Evolutionary conservation across 2,329 filamentous ascomycete species (phyloP).

Genomic region (Plectosphaerella cucumerina): DNA sequence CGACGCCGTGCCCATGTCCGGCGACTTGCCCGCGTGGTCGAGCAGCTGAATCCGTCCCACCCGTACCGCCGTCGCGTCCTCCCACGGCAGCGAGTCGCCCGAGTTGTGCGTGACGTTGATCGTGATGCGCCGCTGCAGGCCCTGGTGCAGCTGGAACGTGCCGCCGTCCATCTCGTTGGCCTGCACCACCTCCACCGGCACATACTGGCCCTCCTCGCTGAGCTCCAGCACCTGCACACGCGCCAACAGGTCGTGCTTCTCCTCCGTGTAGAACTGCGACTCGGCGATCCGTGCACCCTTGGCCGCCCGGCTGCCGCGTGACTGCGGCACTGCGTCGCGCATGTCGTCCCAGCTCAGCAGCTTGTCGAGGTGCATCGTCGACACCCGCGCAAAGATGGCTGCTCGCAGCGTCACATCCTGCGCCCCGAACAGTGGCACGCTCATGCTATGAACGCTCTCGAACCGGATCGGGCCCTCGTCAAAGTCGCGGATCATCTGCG

Average conservation of each 20-base stretch:
- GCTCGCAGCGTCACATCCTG: conserved; percentile 74
- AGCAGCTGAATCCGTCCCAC: conserved; percentile 80
- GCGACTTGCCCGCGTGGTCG: conserved; percentile 79
- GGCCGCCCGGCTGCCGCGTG: conserved; percentile 49
- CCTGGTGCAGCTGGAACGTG: conserved; percentile 92
- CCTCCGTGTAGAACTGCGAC: conserved; percentile 87
- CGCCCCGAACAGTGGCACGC: conserved; percentile 74
- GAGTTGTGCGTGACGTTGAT: conserved; percentile 90
- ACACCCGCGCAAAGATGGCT: conserved; percentile 87
- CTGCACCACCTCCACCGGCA: conserved; percentile 89
- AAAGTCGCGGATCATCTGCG: conserved; percentile 89
- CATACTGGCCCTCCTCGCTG: conserved; percentile 84
- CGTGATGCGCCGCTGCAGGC: conserved; percentile 81
- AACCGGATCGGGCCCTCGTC: conserved; percentile 91
- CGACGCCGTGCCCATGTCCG: conserved; percentile 68
- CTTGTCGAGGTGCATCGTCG: conserved; percentile 92
- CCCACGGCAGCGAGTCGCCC: conserved; percentile 83
- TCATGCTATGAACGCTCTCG: conserved; percentile 98
- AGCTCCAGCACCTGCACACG: conserved; percentile 87
- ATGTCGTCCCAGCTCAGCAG: conserved; percentile 98
- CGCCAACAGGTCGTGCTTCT: conserved; percentile 89
- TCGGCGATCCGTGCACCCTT: conserved; percentile 69
- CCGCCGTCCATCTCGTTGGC: conserved; percentile 79
- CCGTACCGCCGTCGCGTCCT: conserved; percentile 71
- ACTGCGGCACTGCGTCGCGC: conserved; percentile 68